Conservation (phyloP, 2,329 filamentous ascomycete genomes). For the Colletotrichum limetticola region DNA sequence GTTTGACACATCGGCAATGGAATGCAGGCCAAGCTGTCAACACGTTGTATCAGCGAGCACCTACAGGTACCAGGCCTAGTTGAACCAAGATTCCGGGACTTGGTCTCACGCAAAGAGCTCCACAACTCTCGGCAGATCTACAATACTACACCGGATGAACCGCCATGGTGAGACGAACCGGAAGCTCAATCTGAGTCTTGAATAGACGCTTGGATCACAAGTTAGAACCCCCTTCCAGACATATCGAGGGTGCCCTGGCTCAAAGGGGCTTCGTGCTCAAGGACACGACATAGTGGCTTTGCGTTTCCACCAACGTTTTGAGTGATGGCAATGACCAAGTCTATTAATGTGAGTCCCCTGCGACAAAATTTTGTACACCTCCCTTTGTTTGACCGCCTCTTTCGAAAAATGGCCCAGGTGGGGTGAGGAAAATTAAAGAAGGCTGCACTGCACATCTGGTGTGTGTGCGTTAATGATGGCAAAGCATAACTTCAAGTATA, state of each 20-base stretch:
- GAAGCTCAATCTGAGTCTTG: background rate
- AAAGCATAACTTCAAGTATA: no score
- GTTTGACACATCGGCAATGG: background rate
- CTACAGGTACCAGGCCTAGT: background rate
- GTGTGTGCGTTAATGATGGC: background rate
- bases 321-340: background rate
- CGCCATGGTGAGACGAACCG: background rate
- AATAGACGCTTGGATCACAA: background rate
- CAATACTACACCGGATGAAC: background rate
- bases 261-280: background rate
- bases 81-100: background rate
- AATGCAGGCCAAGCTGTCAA: background rate
- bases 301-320: background rate
- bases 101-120: slow-evolving; percentile 9
- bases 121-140: slow-evolving; percentile 2
- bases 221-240: background rate
- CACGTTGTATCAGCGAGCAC: no score
- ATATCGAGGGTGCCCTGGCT: background rate
- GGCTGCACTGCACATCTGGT: background rate
- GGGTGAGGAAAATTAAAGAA: background rate
- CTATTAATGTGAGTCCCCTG: background rate
- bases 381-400: background rate
- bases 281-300: background rate
- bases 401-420: background rate
- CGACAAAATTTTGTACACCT: background rate